Base-by-base conservation (phyloP, 2,329 filamentous ascomycete species). In the Trichoderma sp. region DNA sequence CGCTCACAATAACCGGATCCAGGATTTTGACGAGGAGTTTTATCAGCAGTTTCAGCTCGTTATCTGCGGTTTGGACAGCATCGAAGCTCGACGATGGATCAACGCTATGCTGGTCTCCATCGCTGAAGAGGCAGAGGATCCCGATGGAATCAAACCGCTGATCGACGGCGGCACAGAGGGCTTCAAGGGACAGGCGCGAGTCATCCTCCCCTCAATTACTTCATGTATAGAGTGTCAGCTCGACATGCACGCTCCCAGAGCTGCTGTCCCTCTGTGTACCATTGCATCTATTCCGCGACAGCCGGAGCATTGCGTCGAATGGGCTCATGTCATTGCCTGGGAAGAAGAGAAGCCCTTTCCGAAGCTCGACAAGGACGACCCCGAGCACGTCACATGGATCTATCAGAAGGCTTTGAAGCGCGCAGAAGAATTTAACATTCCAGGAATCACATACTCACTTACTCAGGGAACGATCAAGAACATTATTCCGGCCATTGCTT, bases 391-490 rank as follows among this genome's bases (percentile, higher is more conserved):
- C 76, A 92, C 91, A n/a, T 99, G 96, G 96, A 87, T 99, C 4
- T 98, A 93, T 80, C 87, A 93, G 72, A 94, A 94, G 76, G 94
- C 96, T 0, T 86, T 95, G 19, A 81, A 87, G 58, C 92, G 96
- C 43, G 94, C 96, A 0, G 80, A 90, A 69, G 92, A 99, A 77
- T 99, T 97, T 82, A 91, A 92, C 75, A 99, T 99, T 74, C 80
- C 89, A 0, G 96, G 96, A 10, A 93, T 99, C 69, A 98, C 96
- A 1, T 99, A 99, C 80, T 91, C 92, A 6, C 89, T 97, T 79
- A 97, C 96, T 0, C 96, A 99, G 79, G 96, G 96, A 68, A 96
- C 98, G 2, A 93, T 99, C 75, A 99, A 99, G 82, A 99, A 99
- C 81, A 99, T 99, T 80, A 99, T 99, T 71, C 96, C 96, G 0